Evolutionary conservation across 495 filamentous ascomycete genomes (phyloP).

Genomic region (Hypomontagnella monticulosa): DNA sequence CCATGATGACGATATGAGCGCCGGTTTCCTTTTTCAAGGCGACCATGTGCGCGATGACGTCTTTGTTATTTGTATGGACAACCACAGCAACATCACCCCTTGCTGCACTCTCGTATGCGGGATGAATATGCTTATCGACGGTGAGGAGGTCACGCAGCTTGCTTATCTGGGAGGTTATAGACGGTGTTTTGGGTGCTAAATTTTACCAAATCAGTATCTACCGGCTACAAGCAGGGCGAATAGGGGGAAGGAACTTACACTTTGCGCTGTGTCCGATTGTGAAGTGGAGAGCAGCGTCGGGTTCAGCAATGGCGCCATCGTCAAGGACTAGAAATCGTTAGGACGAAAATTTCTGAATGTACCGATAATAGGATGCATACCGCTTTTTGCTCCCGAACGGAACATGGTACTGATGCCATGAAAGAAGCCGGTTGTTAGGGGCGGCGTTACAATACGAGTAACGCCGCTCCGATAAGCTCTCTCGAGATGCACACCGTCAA

Average conservation of each 20-base stretch:
- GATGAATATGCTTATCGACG: constrained; percentile 22
- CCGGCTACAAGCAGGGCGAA: not conserved
- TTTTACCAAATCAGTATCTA: not conserved
- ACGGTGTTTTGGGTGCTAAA: constrained; percentile 20
- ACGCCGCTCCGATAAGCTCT: constrained; percentile 60
- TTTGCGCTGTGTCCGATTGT: constrained; percentile 49
- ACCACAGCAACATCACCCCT: constrained; percentile 28
- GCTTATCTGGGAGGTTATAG: constrained; percentile 32
- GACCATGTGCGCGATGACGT: constrained; percentile 32
- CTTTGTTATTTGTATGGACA: constrained; percentile 34
- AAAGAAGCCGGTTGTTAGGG: constrained; percentile 50
- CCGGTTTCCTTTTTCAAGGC: constrained; percentile 30
- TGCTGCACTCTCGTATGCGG: constrained; percentile 25
- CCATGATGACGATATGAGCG: constrained; percentile 32
- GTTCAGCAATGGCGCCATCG: constrained; percentile 52
- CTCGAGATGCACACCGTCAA: constrained; percentile 56
- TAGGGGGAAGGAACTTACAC: constrained; percentile 8
- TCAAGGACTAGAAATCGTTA: constrained; percentile 26
- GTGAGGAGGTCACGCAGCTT: constrained; percentile 29
- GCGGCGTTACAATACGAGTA: constrained; percentile 59
- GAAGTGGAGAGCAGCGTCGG: constrained; percentile 59
- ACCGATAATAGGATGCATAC: constrained; percentile 1
- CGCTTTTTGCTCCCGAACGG: constrained; percentile 53
- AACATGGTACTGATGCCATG: constrained; percentile 61
- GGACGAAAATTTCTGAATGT: not conserved